Percentiles rank a stretch among this genome's conserved stretches.
These are phyloP conservation scores for Tuber umbilicatum DNA, from an alignment of 495 filamentous ascomycete species.

Conservation along the genomic window DNA sequence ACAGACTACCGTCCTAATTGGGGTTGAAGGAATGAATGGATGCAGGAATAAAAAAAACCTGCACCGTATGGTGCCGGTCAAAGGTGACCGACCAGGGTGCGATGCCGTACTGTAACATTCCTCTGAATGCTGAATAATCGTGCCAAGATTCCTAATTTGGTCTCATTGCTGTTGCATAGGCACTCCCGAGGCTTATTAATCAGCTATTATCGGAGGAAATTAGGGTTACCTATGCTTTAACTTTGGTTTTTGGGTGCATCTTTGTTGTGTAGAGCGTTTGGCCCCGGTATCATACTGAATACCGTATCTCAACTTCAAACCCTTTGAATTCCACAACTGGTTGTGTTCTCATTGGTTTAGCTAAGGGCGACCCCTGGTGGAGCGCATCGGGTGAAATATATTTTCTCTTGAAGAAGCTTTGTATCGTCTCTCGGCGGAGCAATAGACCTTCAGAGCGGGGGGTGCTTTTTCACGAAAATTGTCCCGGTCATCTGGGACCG, in stretches of 20 bases:
- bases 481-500: neutral
- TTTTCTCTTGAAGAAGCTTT: neutral
- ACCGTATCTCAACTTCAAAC: neutral
- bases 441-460: neutral
- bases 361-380: neutral
- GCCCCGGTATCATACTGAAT: neutral
- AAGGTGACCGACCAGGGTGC: neutral
- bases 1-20: no score
- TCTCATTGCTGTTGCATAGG: neutral
- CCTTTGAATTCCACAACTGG: neutral
- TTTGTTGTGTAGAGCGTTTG: neutral
- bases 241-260: neutral
- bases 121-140: neutral
- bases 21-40: no score
- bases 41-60: no score
- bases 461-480: neutral
- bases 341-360: neutral
- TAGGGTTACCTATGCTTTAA: neutral
- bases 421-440: neutral
- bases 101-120: neutral
- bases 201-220: neutral
- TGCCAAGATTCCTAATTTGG: neutral
- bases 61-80: neutral
- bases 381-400: neutral
- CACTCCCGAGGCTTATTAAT: neutral